A percentile compares a stretch with the other conserved stretches of the same genome.
phyloP scores from a whole-genome alignment of 257 asterid species.

The Schizonepeta tenuifolia region DNA sequence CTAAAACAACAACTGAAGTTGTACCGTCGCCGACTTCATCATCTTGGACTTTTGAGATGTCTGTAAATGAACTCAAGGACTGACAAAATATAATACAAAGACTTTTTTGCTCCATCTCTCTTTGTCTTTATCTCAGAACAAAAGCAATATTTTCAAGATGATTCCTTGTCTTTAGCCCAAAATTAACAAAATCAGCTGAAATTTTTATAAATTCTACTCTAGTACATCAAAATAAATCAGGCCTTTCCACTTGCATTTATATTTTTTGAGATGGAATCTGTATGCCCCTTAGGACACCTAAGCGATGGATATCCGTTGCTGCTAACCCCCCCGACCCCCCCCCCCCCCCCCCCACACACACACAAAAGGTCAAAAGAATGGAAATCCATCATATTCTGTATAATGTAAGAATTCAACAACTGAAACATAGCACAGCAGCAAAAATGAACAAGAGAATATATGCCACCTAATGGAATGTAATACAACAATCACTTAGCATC shows the following conservation, averaged over 20 bases:
- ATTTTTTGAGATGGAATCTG: not conserved
- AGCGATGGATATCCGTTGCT: not conserved
- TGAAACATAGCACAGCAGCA: not conserved
- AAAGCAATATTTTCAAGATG: not conserved
- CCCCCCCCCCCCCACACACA: not conserved
- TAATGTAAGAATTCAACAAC: conserved; percentile 8
- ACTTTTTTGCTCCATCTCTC: not conserved
- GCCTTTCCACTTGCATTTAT: not conserved
- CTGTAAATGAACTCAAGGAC: conserved; percentile 55
- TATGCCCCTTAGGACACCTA: not conserved
- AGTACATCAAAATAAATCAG: not conserved
- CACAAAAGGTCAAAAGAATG: not conserved
- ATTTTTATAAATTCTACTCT: not conserved
- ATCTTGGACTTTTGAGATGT: conserved; percentile 96
- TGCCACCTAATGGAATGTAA: not conserved
- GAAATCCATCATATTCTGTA: not conserved
- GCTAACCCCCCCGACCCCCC: not conserved
- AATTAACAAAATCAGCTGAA: conserved; percentile 4
- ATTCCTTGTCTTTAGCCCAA: not conserved
- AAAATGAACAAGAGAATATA: not conserved
- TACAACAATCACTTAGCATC: not conserved
- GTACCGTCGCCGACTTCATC: conserved; percentile 99
- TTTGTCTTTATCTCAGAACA: not conserved
- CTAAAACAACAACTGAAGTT: conserved; percentile 95
- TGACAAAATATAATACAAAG: not conserved